phyloP scores from a whole-genome alignment of 345 rosid species.

The Melastoma malabathricum region DNA sequence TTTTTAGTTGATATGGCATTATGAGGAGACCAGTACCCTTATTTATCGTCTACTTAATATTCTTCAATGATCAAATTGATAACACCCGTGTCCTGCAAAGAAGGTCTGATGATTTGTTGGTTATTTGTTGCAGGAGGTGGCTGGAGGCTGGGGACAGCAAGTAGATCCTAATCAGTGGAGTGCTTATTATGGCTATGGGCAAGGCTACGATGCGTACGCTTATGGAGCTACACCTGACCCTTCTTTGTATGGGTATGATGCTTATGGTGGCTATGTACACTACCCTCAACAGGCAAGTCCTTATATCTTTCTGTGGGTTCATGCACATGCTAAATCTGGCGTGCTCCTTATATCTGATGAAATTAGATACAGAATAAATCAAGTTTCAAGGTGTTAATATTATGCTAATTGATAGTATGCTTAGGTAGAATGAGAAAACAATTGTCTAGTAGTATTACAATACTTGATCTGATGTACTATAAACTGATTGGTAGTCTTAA shows the following conservation, averaged over 20 bases:
- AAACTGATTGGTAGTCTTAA: neutral
- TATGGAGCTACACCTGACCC: conserved; percentile 82
- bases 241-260: conserved; percentile 74
- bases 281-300: conserved; percentile 64
- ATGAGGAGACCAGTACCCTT: too few species aligned
- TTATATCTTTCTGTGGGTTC: too few species aligned
- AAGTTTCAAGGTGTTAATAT: too few species aligned
- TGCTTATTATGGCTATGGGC: conserved; percentile 88
- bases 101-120: conserved; percentile 3
- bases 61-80: neutral
- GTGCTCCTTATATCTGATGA: too few species aligned
- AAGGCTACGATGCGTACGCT: conserved; percentile 79
- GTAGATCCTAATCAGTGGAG: conserved; percentile 86
- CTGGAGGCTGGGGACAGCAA: conserved; percentile 50
- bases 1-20: too few species aligned
- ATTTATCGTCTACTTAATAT: neutral
- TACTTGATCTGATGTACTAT: neutral
- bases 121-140: conserved; percentile 34
- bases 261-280: conserved; percentile 81
- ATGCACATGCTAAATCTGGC: too few species aligned
- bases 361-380: too few species aligned
- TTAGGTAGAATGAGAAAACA: neutral
- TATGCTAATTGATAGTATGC: too few species aligned
- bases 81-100: neutral
- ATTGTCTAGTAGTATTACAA: neutral